These are phyloP conservation scores for Teratosphaeria epicoccoides DNA, from an alignment of 2,329 filamentous ascomycete species.

Conservation along the genomic window DNA sequence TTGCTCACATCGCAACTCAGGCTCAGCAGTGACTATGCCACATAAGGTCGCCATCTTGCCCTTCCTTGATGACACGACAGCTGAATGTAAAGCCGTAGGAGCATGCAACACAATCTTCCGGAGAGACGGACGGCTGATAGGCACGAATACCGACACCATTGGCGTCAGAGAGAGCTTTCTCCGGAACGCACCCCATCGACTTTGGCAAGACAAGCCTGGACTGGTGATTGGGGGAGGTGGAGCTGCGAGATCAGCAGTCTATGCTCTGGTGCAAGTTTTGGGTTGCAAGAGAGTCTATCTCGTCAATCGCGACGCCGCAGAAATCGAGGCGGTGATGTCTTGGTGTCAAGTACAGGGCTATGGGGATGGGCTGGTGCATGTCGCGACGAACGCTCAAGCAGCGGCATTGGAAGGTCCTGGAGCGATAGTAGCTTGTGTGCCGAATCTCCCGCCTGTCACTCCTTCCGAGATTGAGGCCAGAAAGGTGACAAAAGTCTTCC, in stretches of 20 bases:
- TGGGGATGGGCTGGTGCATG: slow-evolving; percentile 49
- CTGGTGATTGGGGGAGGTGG: slow-evolving; percentile 70
- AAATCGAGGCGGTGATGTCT: slow-evolving; percentile 55
- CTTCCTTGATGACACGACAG: slow-evolving; percentile 61
- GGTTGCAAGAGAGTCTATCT: slow-evolving; percentile 60
- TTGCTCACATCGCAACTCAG: slow-evolving; percentile 26
- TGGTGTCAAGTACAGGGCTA: slow-evolving; percentile 53
- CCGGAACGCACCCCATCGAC: slow-evolving; percentile 34
- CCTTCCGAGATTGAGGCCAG: slow-evolving; percentile 52
- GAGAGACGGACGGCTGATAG: slow-evolving; percentile 44
- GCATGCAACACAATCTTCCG: slow-evolving; percentile 73
- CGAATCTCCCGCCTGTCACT: slow-evolving; percentile 61
- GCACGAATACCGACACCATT: slow-evolving; percentile 72
- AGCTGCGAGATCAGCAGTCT: slow-evolving; percentile 66
- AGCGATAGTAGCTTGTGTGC: slow-evolving; percentile 63
- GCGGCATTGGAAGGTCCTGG: slow-evolving; percentile 47
- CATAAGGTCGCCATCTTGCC: slow-evolving; percentile 69
- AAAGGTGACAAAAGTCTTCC: slow-evolving; percentile 42
- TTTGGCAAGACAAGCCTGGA: slow-evolving; percentile 51
- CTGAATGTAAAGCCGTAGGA: slow-evolving; percentile 61
- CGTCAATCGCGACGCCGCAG: slow-evolving; percentile 59
- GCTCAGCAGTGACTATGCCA: slow-evolving; percentile 71
- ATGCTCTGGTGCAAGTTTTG: slow-evolving; percentile 61
- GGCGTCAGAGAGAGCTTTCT: slow-evolving; percentile 64
- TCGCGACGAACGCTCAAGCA: slow-evolving; percentile 53